These are phyloP conservation scores for Naegleria fowleri DNA, from an alignment of 208 protist species.

Conservation along the genomic window DNA sequence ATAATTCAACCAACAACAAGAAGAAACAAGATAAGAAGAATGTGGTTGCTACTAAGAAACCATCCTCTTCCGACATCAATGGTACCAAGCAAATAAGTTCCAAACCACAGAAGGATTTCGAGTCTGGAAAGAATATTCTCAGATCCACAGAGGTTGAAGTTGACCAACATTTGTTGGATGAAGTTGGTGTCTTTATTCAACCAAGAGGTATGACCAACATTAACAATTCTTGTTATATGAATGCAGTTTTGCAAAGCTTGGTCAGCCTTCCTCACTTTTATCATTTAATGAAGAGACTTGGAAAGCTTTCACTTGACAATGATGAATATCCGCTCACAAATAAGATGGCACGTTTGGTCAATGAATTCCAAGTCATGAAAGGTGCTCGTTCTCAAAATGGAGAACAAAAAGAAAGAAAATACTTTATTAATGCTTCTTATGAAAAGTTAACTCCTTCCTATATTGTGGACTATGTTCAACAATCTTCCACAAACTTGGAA, in stretches of 20 bases:
- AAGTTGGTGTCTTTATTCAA: conserved; percentile 6
- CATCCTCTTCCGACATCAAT: background rate
- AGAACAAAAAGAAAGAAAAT: background rate
- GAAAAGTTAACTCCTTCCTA: background rate
- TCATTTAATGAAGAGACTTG: background rate
- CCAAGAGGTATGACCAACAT: conserved; percentile 24
- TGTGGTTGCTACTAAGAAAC: background rate
- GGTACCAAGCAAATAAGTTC: background rate
- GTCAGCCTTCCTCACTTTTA: background rate
- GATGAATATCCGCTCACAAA: background rate
- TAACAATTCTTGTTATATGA: conserved; percentile 24
- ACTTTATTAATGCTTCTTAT: background rate
- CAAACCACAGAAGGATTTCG: background rate
- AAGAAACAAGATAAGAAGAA: background rate
- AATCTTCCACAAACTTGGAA: background rate
- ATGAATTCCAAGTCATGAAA: background rate
- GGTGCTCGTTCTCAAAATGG: background rate
- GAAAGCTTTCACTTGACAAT: background rate
- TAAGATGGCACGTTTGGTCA: background rate
- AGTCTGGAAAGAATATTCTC: background rate
- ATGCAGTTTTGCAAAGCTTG: background rate
- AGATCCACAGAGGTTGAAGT: background rate
- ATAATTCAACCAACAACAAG: background rate
- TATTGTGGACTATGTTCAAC: background rate
- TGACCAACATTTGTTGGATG: background rate